Conservation (phyloP, 306 rosid genomes). For the Datisca glomerata region DNA sequence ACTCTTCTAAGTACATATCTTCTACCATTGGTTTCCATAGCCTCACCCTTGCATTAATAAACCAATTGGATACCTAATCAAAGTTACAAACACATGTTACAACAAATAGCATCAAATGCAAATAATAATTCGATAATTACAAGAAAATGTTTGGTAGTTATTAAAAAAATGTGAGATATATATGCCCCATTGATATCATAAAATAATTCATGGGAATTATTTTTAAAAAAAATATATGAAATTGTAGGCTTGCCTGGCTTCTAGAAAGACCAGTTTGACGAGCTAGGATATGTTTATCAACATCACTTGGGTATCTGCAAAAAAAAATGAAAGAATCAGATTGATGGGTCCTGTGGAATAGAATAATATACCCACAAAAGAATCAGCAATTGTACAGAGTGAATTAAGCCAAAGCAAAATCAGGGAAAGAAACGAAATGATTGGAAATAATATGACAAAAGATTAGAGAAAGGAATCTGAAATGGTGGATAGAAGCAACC, state of each 20-base stretch:
- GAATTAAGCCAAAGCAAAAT: constrained; percentile 9
- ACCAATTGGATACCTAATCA: constrained; percentile 93
- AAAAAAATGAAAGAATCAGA: not conserved
- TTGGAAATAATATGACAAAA: constrained; percentile 33
- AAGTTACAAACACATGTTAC: constrained; percentile 5
- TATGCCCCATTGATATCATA: constrained; percentile 11
- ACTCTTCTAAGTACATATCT: constrained; percentile 82
- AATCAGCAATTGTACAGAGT: constrained; percentile 7
- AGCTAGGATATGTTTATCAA: constrained; percentile 85
- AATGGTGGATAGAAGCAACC: constrained; percentile 41
- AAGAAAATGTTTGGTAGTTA: not conserved
- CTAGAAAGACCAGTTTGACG: constrained; percentile 99
- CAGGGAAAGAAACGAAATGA: constrained; percentile 18
- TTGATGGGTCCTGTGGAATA: constrained; percentile 20
- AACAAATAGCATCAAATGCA: constrained; percentile 10
- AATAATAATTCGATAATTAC: not conserved
- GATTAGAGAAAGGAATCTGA: constrained; percentile 46
- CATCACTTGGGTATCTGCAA: constrained; percentile 94
- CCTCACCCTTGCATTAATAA: constrained; percentile 91
- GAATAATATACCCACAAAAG: constrained; percentile 18
- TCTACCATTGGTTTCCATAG: constrained; percentile 99
- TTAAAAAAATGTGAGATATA: constrained; percentile 15
- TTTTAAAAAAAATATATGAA: constrained; percentile 4
- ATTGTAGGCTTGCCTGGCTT: constrained; percentile 72
- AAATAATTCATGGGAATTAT: constrained; percentile 1